phyloP scores from a whole-genome alignment of 1,139 yeast species.

The Pichia sp. region DNA sequence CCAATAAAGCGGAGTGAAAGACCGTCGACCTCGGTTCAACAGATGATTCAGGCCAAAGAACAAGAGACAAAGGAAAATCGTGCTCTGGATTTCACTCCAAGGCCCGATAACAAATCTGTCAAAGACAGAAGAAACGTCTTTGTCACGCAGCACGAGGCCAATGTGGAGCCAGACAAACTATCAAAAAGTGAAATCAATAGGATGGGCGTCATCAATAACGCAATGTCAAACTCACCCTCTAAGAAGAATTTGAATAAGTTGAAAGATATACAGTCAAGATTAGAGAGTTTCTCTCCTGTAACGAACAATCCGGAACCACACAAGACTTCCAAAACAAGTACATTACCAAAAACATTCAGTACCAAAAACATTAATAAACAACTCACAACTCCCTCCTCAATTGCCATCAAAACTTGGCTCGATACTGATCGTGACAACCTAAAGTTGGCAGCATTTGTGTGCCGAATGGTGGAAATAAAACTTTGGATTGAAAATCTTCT shows the following conservation, averaged over 20 bases:
- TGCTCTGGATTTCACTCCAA: conserved; percentile 26
- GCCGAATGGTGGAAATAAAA: conserved; percentile 85
- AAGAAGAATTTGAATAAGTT: conserved; percentile 32
- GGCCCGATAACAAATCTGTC: conserved; percentile 22
- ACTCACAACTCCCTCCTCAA: conserved; percentile 7
- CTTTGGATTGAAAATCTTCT: conserved; percentile 64
- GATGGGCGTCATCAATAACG: conserved; percentile 31
- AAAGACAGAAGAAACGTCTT: conserved; percentile 22
- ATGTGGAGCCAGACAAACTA: conserved; percentile 14
- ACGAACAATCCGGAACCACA: background rate
- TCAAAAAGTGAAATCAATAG: conserved; percentile 28
- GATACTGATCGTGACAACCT: conserved; percentile 29
- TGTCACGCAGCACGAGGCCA: conserved; percentile 14
- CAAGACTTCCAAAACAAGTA: conserved; percentile 4
- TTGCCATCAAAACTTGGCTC: conserved; percentile 23
- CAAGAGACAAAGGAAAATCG: conserved; percentile 27
- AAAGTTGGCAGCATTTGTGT: conserved; percentile 67
- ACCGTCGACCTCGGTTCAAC: conserved; percentile 28
- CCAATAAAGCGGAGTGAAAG: conserved; percentile 12
- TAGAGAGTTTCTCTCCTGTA: conserved; percentile 12
- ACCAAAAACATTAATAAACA: conserved; percentile 17
- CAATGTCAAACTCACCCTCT: conserved; percentile 34
- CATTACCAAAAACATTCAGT: conserved; percentile 21
- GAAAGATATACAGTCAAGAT: conserved; percentile 28
- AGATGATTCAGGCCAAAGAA: conserved; percentile 32